Evolutionary conservation across 441 rosid genomes (phyloP).

Genomic region (Corymbia citriodora): DNA sequence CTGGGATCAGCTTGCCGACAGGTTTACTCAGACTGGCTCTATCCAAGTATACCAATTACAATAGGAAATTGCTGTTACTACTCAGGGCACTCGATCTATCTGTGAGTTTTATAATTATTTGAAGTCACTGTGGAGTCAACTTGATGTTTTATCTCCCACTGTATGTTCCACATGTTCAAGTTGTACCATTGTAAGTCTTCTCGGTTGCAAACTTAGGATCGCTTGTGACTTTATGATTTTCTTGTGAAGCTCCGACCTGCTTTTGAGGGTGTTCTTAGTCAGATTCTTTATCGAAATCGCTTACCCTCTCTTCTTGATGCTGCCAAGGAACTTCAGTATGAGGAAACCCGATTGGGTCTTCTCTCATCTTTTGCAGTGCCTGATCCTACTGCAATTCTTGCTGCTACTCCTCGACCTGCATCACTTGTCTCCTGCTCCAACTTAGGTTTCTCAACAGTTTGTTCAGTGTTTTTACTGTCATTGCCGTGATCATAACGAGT

Average conservation of each 20-base stretch:
- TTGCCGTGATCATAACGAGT: fast-evolving
- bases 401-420: neutral
- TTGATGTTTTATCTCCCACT: neutral
- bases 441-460: neutral
- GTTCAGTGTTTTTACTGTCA: neutral
- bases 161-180: neutral
- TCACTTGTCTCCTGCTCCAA: neutral
- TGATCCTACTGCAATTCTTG: neutral
- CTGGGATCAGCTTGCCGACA: neutral
- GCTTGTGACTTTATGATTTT: too few species aligned
- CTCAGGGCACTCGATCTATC: neutral
- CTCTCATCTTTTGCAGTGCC: neutral
- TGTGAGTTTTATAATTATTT: neutral
- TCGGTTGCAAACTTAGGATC: neutral
- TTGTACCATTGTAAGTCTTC: neutral
- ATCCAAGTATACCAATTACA: neutral
- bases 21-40: neutral
- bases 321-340: neutral
- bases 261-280: neutral
- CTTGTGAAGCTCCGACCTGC: neutral
- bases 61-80: fast-evolving
- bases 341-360: neutral
- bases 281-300: neutral
- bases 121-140: neutral
- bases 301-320: neutral